Conservation (phyloP, 2,329 filamentous ascomycete species). For the Rhytidhysteron rufulum region DNA sequence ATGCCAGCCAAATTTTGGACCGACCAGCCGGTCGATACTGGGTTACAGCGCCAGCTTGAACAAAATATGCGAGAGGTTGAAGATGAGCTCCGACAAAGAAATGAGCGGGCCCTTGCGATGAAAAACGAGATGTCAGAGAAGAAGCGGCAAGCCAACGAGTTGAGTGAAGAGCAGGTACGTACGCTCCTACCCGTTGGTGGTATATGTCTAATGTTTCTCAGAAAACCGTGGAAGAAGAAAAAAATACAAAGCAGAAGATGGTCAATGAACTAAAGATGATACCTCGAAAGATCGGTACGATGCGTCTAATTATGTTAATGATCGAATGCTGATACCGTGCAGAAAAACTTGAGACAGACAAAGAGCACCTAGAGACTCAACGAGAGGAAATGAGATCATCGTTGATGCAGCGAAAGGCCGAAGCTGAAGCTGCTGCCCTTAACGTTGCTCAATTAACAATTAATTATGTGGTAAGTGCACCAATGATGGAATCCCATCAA, state of each 20-base stretch:
- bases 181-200: constrained; percentile 11
- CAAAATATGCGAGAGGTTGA: too few species aligned
- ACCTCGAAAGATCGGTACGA: constrained; percentile 64
- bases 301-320: background rate
- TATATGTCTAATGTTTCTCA: too few species aligned
- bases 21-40: constrained; percentile 67
- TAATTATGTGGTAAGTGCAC: constrained; percentile 50
- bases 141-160: constrained; percentile 18
- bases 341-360: constrained; percentile 45
- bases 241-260: constrained; percentile 64
- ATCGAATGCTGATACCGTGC: constrained; percentile 20
- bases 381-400: constrained; percentile 43
- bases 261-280: constrained; percentile 63
- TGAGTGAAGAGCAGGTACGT: constrained; percentile 17
- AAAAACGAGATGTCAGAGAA: too few species aligned
- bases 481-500: constrained; percentile 8
- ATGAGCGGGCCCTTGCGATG: too few species aligned
- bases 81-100: too few species aligned
- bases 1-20: constrained; percentile 67
- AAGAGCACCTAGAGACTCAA: constrained; percentile 38
- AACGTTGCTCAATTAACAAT: constrained; percentile 40
- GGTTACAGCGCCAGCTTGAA: constrained; percentile 60
- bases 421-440: constrained; percentile 36
- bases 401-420: constrained; percentile 48
- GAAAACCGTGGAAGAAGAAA: constrained; percentile 58